Conservation (phyloP, 2,329 filamentous ascomycete species). For the Graphiopsis chlorocephala region DNA sequence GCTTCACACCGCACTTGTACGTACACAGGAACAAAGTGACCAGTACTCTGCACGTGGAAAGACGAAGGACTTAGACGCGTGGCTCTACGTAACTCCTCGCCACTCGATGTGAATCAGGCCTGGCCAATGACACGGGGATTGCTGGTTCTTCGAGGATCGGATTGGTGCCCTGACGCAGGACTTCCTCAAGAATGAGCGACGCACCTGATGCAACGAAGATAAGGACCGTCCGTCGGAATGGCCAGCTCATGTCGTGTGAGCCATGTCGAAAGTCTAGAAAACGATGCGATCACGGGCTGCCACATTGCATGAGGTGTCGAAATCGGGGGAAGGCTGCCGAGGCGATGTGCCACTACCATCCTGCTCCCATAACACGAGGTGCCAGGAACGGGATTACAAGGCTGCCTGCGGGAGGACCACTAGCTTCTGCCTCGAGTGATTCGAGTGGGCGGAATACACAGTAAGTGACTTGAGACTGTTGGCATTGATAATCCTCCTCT, state of each 20-base stretch:
- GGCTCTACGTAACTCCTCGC: background rate
- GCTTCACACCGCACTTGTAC: background rate
- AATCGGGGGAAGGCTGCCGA: background rate
- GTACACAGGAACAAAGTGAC: background rate
- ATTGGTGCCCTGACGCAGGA: background rate
- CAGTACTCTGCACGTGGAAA: background rate
- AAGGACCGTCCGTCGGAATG: background rate
- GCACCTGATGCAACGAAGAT: background rate
- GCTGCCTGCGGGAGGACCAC: background rate
- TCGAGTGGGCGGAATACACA: background rate
- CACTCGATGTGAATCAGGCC: background rate
- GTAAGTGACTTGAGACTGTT: background rate
- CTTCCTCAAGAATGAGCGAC: background rate
- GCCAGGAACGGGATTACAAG: background rate
- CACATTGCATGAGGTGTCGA: slow-evolving; percentile 1
- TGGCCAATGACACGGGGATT: background rate
- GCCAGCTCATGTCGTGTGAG: slow-evolving; percentile 8
- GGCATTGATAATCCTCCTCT: no score
- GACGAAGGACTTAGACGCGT: background rate
- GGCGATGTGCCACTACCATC: slow-evolving; percentile 5
- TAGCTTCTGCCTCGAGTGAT: background rate
- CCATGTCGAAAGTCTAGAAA: background rate
- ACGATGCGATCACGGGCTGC: slow-evolving; percentile 2
- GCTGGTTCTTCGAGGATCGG: background rate
- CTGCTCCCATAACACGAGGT: slow-evolving; percentile 1